Conservation (phyloP, 352 stramenopile species). For the Globisporangium lucens region DNA sequence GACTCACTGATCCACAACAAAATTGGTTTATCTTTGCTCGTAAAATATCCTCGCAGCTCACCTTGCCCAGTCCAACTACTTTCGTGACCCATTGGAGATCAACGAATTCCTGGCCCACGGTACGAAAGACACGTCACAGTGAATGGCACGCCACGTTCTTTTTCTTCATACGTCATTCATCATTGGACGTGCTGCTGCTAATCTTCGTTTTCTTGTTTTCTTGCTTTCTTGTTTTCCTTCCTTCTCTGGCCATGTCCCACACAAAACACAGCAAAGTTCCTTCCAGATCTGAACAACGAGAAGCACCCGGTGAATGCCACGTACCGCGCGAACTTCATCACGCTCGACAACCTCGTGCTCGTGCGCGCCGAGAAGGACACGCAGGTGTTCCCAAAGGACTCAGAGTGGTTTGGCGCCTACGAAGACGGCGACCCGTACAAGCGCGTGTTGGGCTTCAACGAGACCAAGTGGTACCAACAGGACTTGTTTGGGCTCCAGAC, state of each 20-base stretch:
- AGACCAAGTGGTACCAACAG: constrained; percentile 91
- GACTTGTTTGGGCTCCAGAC: constrained; percentile 92
- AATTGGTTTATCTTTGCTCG: not conserved
- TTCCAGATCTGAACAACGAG: constrained; percentile 92
- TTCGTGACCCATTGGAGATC: constrained; percentile 83
- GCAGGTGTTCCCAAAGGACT: constrained; percentile 87
- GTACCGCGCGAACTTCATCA: constrained; percentile 88
- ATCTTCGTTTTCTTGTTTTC: not conserved
- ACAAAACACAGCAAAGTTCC: constrained; percentile 54
- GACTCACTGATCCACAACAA: not conserved
- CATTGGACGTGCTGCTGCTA: not conserved
- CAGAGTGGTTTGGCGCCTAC: constrained; percentile 87
- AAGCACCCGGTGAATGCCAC: constrained; percentile 61
- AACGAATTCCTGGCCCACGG: constrained; percentile 63
- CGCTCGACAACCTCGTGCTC: constrained; percentile 86
- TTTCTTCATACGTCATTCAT: not conserved
- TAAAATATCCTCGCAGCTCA: constrained; percentile 40
- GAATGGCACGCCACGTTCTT: not conserved
- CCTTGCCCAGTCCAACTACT: constrained; percentile 93
- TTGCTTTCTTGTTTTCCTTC: too few relatives aligned
- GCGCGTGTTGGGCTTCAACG: constrained; percentile 81
- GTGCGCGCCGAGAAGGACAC: constrained; percentile 88
- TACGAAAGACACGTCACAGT: constrained; percentile 17
- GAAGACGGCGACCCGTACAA: constrained; percentile 67
- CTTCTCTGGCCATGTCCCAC: not conserved